phyloP scores from a whole-genome alignment of 78 protist genomes.

The Dictyostelium citrinum region DNA sequence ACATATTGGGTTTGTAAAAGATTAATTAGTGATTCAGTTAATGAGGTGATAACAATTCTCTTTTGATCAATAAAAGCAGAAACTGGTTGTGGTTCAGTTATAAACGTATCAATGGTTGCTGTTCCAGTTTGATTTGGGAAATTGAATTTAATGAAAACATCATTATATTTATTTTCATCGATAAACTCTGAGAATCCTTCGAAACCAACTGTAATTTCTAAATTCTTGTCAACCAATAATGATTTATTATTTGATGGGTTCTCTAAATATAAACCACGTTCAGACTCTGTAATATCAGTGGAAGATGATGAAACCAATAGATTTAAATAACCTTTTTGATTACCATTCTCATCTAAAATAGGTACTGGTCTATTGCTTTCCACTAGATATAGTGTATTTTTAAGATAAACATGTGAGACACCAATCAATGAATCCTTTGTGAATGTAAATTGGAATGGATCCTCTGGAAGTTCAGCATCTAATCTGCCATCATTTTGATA shows the following conservation, averaged over 20 bases:
- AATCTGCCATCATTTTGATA: conserved; percentile 76
- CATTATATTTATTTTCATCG: conserved; percentile 5
- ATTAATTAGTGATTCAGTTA: background rate
- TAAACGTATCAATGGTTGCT: background rate
- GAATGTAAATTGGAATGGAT: conserved; percentile 47
- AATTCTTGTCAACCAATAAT: background rate
- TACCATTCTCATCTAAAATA: conserved; percentile 46
- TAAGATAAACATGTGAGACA: conserved; percentile 70
- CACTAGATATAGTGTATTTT: conserved; percentile 44
- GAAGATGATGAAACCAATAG: background rate
- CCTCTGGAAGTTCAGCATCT: conserved; percentile 4
- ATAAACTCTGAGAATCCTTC: conserved; percentile 28
- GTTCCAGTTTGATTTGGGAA: background rate
- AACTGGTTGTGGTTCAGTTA: background rate
- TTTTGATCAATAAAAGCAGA: background rate
- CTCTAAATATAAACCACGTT: background rate
- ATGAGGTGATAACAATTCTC: background rate
- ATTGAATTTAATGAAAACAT: background rate
- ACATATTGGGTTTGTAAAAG: conserved; percentile 43
- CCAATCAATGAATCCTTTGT: conserved; percentile 44
- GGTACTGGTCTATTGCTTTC: conserved; percentile 67
- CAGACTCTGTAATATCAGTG: background rate
- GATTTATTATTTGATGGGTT: background rate
- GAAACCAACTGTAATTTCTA: background rate
- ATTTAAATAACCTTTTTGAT: conserved; percentile 51